Conservation (phyloP, 73 alveolate species). For the Loxodes magnus region DNA sequence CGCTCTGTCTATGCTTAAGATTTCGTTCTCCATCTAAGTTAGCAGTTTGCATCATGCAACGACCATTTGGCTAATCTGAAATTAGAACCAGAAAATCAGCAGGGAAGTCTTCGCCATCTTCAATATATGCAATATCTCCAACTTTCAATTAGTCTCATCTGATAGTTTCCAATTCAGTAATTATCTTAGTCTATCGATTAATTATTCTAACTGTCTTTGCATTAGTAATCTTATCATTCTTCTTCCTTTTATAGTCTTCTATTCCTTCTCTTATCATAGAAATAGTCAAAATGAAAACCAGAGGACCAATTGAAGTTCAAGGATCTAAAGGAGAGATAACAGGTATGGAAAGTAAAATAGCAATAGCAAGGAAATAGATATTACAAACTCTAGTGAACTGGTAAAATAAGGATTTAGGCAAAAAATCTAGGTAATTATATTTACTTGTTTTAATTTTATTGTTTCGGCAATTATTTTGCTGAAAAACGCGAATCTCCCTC, state of each 20-base stretch:
- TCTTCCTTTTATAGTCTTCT: constrained; percentile 83
- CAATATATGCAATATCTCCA: constrained; percentile 75
- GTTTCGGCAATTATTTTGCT: too few species aligned
- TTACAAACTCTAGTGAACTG: constrained; percentile 62
- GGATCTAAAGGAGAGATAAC: constrained; percentile 58
- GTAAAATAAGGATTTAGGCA: constrained; percentile 50
- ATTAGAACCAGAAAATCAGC: constrained; percentile 92
- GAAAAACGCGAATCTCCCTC: too few species aligned
- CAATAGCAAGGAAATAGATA: constrained; percentile 56
- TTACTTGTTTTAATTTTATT: constrained; percentile 69
- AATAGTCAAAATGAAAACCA: constrained; percentile 45
- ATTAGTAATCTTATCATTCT: constrained; percentile 34
- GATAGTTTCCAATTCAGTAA: constrained; percentile 1
- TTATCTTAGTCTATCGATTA: constrained; percentile 11
- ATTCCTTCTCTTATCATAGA: constrained; percentile 79
- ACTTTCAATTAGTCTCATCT: constrained; percentile 26
- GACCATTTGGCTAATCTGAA: constrained; percentile 78
- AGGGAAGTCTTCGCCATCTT: constrained; percentile 91
- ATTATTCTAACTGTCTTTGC: constrained; percentile 3
- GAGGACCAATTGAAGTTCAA: constrained; percentile 48
- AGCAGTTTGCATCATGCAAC: constrained; percentile 85
- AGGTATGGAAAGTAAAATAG: constrained; percentile 59
- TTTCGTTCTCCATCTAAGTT: constrained; percentile 97
- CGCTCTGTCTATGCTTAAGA: constrained; percentile 69
- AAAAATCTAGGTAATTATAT: constrained; percentile 43